A percentile compares a stretch with the other conserved stretches of the same genome.
phyloP scores from a whole-genome alignment of 768 basidiomycete species.

The Strobilomyces echinocephalus region DNA sequence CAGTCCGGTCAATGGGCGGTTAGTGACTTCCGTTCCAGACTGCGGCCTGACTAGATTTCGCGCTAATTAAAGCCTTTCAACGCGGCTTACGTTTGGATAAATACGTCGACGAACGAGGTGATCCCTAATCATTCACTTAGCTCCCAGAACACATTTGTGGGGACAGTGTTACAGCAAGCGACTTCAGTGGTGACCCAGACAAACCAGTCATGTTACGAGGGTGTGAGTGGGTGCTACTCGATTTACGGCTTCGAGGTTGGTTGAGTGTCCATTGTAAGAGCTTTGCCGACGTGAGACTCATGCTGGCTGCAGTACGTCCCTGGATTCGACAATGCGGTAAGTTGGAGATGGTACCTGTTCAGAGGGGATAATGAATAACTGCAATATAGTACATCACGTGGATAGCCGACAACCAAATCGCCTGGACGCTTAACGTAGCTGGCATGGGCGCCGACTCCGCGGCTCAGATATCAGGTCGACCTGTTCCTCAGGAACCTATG shows the following conservation, averaged over 20 bases:
- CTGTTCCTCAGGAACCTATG: slow-evolving; percentile 83
- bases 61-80: slow-evolving; percentile 59
- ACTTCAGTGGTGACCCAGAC: slow-evolving; percentile 70
- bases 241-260: slow-evolving; percentile 76
- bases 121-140: slow-evolving; percentile 54
- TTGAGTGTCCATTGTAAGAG: neutral
- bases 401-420: slow-evolving; percentile 60
- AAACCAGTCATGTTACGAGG: slow-evolving; percentile 67
- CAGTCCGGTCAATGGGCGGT: slow-evolving; percentile 84
- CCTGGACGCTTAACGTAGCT: slow-evolving; percentile 72
- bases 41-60: neutral
- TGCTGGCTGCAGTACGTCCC: slow-evolving; percentile 24
- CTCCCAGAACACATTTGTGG: slow-evolving; percentile 58
- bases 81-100: slow-evolving; percentile 62
- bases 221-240: slow-evolving; percentile 54
- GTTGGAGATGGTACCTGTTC: slow-evolving; percentile 17
- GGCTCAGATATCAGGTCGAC: slow-evolving; percentile 59
- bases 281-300: neutral
- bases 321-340: slow-evolving; percentile 64
- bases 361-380: neutral
- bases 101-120: slow-evolving; percentile 53
- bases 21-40: slow-evolving; percentile 27
- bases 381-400: slow-evolving; percentile 72
- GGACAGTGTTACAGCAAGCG: slow-evolving; percentile 72
- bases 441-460: slow-evolving; percentile 60